Evolutionary conservation across 2,329 filamentous ascomycete genomes (phyloP), one percentile per base, ranked within the genome.

Genomic region (Tolypocladium cylindrosporum): DNA sequence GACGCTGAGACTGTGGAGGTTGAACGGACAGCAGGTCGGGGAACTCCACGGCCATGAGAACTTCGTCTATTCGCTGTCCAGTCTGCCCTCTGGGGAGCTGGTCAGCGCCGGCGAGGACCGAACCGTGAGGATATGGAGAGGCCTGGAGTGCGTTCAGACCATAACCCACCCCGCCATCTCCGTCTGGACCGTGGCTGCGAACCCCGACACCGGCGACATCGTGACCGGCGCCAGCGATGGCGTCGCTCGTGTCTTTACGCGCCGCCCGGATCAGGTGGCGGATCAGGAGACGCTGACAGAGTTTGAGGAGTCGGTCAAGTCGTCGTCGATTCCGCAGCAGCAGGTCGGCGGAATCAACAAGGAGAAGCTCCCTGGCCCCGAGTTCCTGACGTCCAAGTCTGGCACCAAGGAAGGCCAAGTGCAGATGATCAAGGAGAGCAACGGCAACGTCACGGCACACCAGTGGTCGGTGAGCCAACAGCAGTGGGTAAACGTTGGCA

Each of bases 401-500:
- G 94, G 94, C 4, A 94, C 90, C n/a, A 96, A 96, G 72, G 94
- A 99, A 63, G 94, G 94, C 0, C 93, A 99, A 69, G 89, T 96
- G 6, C 88, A 95, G 66, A 95, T 96, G 85, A 93, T 97, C 66
- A 84, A 83, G 59, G 89, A 96, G 70, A 76, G 82, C 9, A 87
- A 96, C 67, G 91, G 91, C 52, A 90, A 84, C 55, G 81, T 97
- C 37, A 91, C 89, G 5, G 91, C 92, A 10, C 90, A 97, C 69
- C 86, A 90, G 61, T 97, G 93, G 93, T 95, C 92, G 14, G 74
- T 75, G 62, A 73, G 77, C 62, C 79, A 87, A 61, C 79, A 84
- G 55, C 79, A 91, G 69, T 97, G 92, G 92, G 79, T 91, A 58
- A 88, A 88, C 61, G 88, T 97, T 10, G 94, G 94, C n/a, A 96